Evolutionary conservation across 2,329 filamentous ascomycete genomes (phyloP).

Genomic region (Aspergillus sp.): DNA sequence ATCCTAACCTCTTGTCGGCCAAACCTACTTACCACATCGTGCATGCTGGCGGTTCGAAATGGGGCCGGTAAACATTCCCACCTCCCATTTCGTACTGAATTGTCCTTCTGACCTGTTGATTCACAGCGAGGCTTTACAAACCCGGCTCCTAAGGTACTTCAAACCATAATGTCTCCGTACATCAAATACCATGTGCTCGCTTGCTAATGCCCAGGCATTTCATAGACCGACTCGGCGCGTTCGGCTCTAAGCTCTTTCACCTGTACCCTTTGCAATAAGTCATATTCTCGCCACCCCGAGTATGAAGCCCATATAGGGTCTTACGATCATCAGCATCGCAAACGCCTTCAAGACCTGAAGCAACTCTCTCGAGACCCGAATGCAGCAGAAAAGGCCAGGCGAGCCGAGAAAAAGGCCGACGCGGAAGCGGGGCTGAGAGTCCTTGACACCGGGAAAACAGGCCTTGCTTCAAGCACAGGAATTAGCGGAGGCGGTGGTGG

Average conservation of each 20-base stretch:
- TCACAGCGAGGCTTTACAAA: constrained; percentile 49
- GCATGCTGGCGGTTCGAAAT: constrained; percentile 17
- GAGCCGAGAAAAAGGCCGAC: constrained; percentile 44
- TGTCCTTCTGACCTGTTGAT: not conserved
- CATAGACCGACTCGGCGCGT: constrained; percentile 63
- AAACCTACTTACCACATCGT: not conserved
- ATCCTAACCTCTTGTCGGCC: not conserved
- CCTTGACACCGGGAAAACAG: constrained; percentile 33
- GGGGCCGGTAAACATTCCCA: constrained; percentile 33
- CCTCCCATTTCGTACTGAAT: not conserved
- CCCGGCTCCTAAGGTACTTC: constrained; percentile 45
- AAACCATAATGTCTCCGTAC: not conserved
- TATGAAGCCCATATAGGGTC: constrained; percentile 92
- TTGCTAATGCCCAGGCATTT: not conserved
- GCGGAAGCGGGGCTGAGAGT: constrained; percentile 42
- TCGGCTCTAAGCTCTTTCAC: constrained; percentile 79
- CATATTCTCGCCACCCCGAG: constrained; percentile 92
- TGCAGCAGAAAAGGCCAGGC: constrained; percentile 43
- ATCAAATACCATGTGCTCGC: not conserved
- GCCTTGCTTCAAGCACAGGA: constrained; percentile 17
- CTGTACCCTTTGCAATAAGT: constrained; percentile 86
- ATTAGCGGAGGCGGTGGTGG: constrained; percentile 31
- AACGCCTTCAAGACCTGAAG: constrained; percentile 54
- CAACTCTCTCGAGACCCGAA: constrained; percentile 46
- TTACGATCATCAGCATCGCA: constrained; percentile 94